Percentiles rank a stretch among this genome's conserved stretches.
These are phyloP conservation scores for Bruguiera gymnorhiza DNA, from an alignment of 345 rosid genomes.

Conservation along the genomic window DNA sequence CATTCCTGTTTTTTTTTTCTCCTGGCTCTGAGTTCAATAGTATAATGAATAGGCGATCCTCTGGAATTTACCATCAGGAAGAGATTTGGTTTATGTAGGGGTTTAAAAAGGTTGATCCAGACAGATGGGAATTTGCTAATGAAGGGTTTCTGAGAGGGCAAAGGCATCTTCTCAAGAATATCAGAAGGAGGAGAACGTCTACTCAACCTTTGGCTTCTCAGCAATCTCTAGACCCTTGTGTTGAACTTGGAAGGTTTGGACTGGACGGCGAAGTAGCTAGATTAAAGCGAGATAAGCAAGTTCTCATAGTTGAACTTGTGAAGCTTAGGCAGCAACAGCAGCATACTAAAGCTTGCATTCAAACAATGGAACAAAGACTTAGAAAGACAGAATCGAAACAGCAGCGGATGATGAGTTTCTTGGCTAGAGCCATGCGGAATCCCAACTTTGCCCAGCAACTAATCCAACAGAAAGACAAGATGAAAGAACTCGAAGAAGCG, in stretches of 20 bases:
- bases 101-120: slow-evolving; percentile 93
- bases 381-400: slow-evolving; percentile 57
- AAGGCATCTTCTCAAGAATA: slow-evolving; percentile 57
- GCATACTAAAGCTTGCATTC: slow-evolving; percentile 46
- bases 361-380: slow-evolving; percentile 48
- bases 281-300: slow-evolving; percentile 59
- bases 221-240: slow-evolving; percentile 50
- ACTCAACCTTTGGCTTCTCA: slow-evolving; percentile 37
- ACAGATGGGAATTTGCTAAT: slow-evolving; percentile 85
- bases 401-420: slow-evolving; percentile 68
- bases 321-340: slow-evolving; percentile 64
- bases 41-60: not conserved
- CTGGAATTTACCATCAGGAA: slow-evolving; percentile 21
- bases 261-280: slow-evolving; percentile 54
- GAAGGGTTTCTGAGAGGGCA: slow-evolving; percentile 74
- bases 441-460: slow-evolving; percentile 60
- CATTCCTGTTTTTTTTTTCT: not conserved
- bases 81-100: slow-evolving; percentile 54
- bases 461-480: slow-evolving; percentile 43
- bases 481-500: slow-evolving; percentile 53
- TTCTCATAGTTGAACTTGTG: slow-evolving; percentile 58
- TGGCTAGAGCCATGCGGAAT: slow-evolving; percentile 66
- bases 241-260: slow-evolving; percentile 65
- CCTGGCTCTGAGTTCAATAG: not conserved
- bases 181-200: slow-evolving; percentile 50